A percentile compares a stretch with the other conserved stretches of the same genome.
phyloP scores from a whole-genome alignment of 2,329 filamentous ascomycete species.

The Alternaria conjuncta region DNA sequence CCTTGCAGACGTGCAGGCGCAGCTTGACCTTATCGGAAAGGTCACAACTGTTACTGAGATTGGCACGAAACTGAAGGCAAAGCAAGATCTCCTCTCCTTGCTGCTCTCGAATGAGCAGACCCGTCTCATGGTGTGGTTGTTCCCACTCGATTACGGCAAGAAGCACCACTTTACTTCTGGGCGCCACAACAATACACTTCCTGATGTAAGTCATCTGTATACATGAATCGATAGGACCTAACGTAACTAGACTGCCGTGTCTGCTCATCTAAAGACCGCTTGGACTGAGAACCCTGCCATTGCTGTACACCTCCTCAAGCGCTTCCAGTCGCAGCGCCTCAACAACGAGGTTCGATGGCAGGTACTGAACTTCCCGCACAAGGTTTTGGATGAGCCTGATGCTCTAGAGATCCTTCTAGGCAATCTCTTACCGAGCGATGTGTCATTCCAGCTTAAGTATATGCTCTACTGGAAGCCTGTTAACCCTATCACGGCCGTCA shows the following conservation, averaged over 20 bases:
- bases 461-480: conserved; percentile 91
- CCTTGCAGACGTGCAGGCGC: conserved; percentile 73
- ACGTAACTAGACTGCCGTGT: conserved; percentile 58
- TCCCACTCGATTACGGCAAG: conserved; percentile 72
- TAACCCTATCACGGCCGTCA: conserved; percentile 91
- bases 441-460: conserved; percentile 88
- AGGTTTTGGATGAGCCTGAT: conserved; percentile 79
- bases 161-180: conserved; percentile 59
- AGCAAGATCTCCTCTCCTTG: conserved; percentile 81
- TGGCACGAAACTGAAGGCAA: conserved; percentile 72
- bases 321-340: conserved; percentile 79
- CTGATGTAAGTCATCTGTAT: conserved; percentile 43
- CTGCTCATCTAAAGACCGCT: conserved; percentile 76
- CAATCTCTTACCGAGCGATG: conserved; percentile 75
- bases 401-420: conserved; percentile 84
- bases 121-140: conserved; percentile 87
- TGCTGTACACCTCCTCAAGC: conserved; percentile 80
- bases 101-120: conserved; percentile 85
- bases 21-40: conserved; percentile 68
- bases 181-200: conserved; percentile 49
- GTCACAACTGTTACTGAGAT: conserved; percentile 59
- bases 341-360: conserved; percentile 78
- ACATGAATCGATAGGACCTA: conserved; percentile 5
- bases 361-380: conserved; percentile 82
- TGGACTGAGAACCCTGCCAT: conserved; percentile 87